Evolutionary conservation across 2,329 filamentous ascomycete species (phyloP), one percentile per base, ranked within the genome.

Genomic region (Calonectria pseudoreteaudii): DNA sequence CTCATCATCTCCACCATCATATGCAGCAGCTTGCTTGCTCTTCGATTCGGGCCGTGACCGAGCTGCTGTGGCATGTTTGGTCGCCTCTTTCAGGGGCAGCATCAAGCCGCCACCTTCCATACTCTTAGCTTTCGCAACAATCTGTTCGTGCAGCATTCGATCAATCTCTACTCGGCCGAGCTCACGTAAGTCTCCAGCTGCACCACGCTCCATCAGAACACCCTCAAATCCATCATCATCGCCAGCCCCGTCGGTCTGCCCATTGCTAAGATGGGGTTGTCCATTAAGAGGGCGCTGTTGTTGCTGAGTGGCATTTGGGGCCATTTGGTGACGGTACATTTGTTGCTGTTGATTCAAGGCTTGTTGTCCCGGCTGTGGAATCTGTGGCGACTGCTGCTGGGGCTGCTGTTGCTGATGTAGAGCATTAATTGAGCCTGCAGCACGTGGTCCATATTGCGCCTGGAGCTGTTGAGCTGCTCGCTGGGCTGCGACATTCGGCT

Each of bases 41-140:
- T 83, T 83, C 34, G 74, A 70, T 60, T 80, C 78, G 30, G 74
- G 65, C 16, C 76, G 73, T 34, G 75, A 78, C 56, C 66, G 75
- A 14, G 76, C 49, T 18, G 71, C 44, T 7, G 74, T 62, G 18
- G 76, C 71, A 60, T 81, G 76, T 77, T 86, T 87, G 9, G 84
- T 84, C 16, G 90, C 89, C 76, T 92, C 87, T 77, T 90, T 88
- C 14, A 95, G 87, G 2, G 94, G 93, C 23, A 95, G 83, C 93
- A 96, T 95, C 72, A 96, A 86, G 10, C 94, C 92, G 56, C 92
- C 94, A 64, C 92, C 94, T 82, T 96, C 93, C 87, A 95, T 93
- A 76, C 88, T 87, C 82, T 90, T 91, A 11, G 92, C 92, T 77
- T 90, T 89, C 58, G 91, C 89, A 68, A 91, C 88, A 74, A 96